Base-by-base conservation (phyloP, 805 yeast genomes). In the Metschnikowia gruessii region DNA sequence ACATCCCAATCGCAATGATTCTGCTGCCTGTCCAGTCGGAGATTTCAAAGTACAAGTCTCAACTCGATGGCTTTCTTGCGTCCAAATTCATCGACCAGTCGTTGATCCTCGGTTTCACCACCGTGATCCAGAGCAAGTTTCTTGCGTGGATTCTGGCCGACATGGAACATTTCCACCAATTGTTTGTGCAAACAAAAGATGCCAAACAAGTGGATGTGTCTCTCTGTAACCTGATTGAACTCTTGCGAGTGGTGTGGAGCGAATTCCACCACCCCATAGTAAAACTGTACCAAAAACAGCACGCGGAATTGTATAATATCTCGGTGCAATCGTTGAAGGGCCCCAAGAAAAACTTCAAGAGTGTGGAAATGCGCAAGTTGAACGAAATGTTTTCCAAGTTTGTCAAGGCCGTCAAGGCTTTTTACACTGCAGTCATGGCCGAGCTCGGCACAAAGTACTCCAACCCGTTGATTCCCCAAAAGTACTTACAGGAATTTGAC, bases 211-310 rank as follows among this genome's bases (percentile, higher is more conserved):
- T 40, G 9, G 53, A 48, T 17, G 26, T 37, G 2, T 58, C 60
- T 2, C 61, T 77, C 6, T 69, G 84, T 48, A 55, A 48, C 4
- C 68, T 74, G 39, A 62, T 66, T 22, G 57, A 58, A 15, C 60
- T 55, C 38, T 52, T 72, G 16, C 84, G 80, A 42, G 54, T 61
- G 4, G 61, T 81, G 17, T 85, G 90, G 90, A 59, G 69, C 28
- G 79, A 79, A 4, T 72, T 85, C 51, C 85, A 81, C 53, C 80
- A 81, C 55, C 88, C 88, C 1, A 75, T 80, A 2, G 72, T 83
- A 50, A 82, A 81, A 53, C 74, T 74, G 58, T 83, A 75, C 55
- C 81, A 78, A 57, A 55, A 61, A 16, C 65, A 62, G 28, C 75
- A 69, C 53, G 63, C 59, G 15, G 57, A 45, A 12, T 50, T 62